Evolutionary conservation across 2,329 filamentous ascomycete genomes (phyloP), one percentile per base, ranked within the genome.

Genomic region (Colletotrichum sojae): DNA sequence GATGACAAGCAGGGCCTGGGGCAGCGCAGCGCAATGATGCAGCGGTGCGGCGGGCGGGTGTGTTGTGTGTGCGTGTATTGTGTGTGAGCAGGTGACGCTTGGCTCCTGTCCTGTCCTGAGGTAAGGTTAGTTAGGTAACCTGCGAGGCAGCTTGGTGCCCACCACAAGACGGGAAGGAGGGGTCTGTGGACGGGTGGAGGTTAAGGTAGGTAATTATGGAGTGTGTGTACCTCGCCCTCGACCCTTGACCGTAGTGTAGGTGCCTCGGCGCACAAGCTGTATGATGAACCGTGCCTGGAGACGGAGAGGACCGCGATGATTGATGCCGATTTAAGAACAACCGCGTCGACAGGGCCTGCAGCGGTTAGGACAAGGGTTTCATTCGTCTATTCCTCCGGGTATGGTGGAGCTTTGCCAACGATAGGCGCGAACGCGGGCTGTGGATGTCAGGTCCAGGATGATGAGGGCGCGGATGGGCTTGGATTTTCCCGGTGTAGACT

Each of bases 281-380:
- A 77, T 72, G 74, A 76, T 77, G 78, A 75, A 76, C 78, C 77
- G 77, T 79, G 78, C 77, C 74, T 77, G 75, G 65, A 63, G 75
- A 73, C 9, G 9, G 31, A 36, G 31, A 8, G 31, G 31, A 36
- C 31, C 31, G 31, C 31, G 31, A 36, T 36, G 31, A 36, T 36
- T 36, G 31, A 36, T 36, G 10, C 31, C 58, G 49, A 65, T 48
- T 54, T 49, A 31, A 60, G 45, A 45, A 67, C 49, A 67, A 67
- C 52, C 53, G 53, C 60, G 55, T 60, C 40, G 52, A 63, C 53
- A 68, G 73, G 73, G 71, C 68, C 72, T 66, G 63, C 75, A 80
- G 79, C 80, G 80, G 80, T 77, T 81, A 81, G 73, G 77, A 79
- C 78, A 71, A 77, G 78, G 78, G 77, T 81, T 76, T 81, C 77